Evolutionary conservation across 768 basidiomycete genomes (phyloP), one percentile per base, ranked within the genome.

Genomic region (Galerina marginata): DNA sequence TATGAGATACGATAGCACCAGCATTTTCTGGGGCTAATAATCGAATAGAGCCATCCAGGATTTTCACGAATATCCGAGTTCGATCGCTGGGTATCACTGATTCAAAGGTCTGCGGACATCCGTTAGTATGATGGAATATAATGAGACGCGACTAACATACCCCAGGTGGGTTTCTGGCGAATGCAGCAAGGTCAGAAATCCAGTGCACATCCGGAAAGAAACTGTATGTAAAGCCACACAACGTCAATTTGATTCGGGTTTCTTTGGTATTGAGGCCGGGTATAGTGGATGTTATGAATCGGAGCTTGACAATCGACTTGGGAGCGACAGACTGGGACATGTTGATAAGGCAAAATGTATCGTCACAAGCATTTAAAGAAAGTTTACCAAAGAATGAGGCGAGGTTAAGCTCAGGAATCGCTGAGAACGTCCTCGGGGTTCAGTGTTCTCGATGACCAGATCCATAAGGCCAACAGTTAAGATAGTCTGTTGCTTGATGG

Each of bases 31-130:
- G 83, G 1, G 89, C 83, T 20, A 85, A 76, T 1, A 84, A 60
- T 51, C 87, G 86, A 10, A 92, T 66, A 0, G 92, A 91, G 9
- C 87, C 83, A 66, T 95, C 90, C 15, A 77, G 59, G 20, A 95
- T 67, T 62, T 81, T 84, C 37, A 96, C 60, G n/a, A 81, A 77
- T 25, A 98, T 74, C 10, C 80, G 78, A 6, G 95, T 98, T 44
- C 90, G 77, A 71, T 99, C 97, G 56, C 83, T 94, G 1, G 97
- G 97, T 14, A 95, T 86, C 11, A 97, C 95, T 23, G 93, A 84
- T 72, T 96, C 96, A 69, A 99, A 99, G 0, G 92, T 90, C 95
- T 6, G 38, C 26, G 49, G 29, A 49, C 26, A 16, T 60, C 49
- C n/a, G 25, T 56, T 39, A 55, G 2, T 5, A 6, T 11, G 29